Conservation (phyloP, 331 rosid species). For the Malus hybrid region DNA sequence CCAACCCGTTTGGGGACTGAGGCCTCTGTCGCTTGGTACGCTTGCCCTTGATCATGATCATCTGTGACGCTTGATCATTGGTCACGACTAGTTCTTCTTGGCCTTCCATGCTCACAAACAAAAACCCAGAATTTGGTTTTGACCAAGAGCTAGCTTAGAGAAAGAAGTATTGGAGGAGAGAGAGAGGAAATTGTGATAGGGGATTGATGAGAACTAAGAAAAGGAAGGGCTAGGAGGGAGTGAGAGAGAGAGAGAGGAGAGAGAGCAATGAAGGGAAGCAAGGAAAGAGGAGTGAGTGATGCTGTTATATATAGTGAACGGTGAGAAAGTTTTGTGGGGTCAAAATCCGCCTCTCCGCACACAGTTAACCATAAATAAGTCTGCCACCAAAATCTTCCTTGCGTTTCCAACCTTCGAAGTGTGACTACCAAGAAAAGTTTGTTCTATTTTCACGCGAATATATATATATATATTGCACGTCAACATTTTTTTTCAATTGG, state of each 20-base stretch:
- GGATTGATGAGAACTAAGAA: neutral
- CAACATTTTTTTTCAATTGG: neutral
- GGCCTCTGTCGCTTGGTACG: constrained; percentile 57
- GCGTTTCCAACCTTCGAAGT: constrained; percentile 61
- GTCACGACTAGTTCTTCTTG: constrained; percentile 27
- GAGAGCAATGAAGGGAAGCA: constrained; percentile 5
- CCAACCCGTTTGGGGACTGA: constrained; percentile 18
- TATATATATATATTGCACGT: neutral
- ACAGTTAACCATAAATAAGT: constrained; percentile 21
- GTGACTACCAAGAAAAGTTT: constrained; percentile 49
- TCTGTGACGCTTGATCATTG: constrained; percentile 8
- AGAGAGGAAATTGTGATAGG: neutral
- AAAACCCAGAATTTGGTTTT: neutral
- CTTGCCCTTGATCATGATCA: constrained; percentile 38
- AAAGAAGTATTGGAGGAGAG: neutral
- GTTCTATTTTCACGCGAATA: constrained; percentile 30
- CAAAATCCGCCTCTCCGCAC: constrained; percentile 34
- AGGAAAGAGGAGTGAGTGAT: constrained; percentile 19
- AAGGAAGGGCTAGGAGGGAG: neutral
- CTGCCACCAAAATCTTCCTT: constrained; percentile 52
- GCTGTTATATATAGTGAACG: constrained; percentile 13
- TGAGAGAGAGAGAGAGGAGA: neutral
- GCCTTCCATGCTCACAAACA: constrained; percentile 24
- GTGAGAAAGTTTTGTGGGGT: constrained; percentile 10
- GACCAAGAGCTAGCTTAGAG: neutral